Evolutionary conservation across 768 basidiomycete species (phyloP), one percentile per base, ranked within the genome.

Genomic region (Dendrothele bispora): DNA sequence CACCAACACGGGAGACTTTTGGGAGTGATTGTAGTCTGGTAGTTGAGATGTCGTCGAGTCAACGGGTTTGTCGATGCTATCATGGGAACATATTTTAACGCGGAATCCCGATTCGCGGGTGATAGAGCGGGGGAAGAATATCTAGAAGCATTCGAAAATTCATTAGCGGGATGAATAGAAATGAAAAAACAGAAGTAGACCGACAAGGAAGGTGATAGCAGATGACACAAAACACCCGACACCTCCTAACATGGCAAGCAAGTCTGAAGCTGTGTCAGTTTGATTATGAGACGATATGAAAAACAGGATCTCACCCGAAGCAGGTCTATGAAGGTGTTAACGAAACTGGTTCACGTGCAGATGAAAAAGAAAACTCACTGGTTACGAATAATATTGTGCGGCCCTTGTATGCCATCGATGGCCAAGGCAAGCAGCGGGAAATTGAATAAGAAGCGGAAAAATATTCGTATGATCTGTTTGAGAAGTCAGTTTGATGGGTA

Each of bases 211-310:
- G 3, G 90, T 92, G 20, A 91, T 86, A 15, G 82, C 81, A 21
- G 89, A 89, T 3, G 89, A 91, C 18, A 88, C 73, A 57, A 91
- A 82, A 55, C 84, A 84, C 12, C 89, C 89, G 25, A 91, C 75
- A 15, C 77, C 88, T 18, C 80, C 83, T 44, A 84, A 55, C 80
- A 88, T 83, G 38, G 84, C 64, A 8, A 91, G 70, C 48, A 88
- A 78, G 63, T 92, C 90, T 80, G 54, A 49, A 18, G 32, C 39
- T 18, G 41, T 42, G 49, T 47, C 7, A 30, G 24, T 39, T n/a
- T 40, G 43, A 30, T 25, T 30, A 26, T 39, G 25, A 43, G 35
- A 29, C 49, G 15, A 26, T 20, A 41, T 11, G 29, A 21, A 37
- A 43, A 39, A 3, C 25, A n/a, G 7, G 67, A 84, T 82, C 83